Evolutionary conservation across 1,139 yeast species (phyloP), one percentile per base, ranked within the genome.

Genomic region (Sugiyamaella neomexicana): DNA sequence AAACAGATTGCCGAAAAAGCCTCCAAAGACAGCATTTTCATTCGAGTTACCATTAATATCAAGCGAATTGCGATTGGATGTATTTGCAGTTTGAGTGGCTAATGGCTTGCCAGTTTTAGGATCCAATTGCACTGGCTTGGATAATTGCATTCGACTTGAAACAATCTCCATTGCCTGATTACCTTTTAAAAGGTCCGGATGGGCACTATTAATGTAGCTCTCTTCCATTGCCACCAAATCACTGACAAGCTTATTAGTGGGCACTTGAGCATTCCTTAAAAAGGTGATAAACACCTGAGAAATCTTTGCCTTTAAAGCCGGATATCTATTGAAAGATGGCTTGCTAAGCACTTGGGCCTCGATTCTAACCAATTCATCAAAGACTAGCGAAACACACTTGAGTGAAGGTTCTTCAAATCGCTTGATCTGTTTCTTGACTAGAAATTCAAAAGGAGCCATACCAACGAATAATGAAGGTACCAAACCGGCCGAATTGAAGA

Each of bases 401-500:
- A 89, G 67, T 5, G 95, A 78, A n/a, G 99, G 99, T 64, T 93
- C 98, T 72, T 91, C 97, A 77, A 93, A 90, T 72, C 99, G 83
- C 65, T 79, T 84, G 62, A 93, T 91, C 74, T 93, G 99, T 70
- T 90, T 96, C 72, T 89, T 89, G 51, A 93, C 97, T 63, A 93
- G 79, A 29, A 93, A 96, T 72, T 91, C 98, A 70, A 93, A 93
- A 1, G 98, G 98, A 65, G 89, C 93, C 13, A 98, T 90, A 52
- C 97, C 97, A 55, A 93, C 99, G 74, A 93, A 93, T 65, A 93
- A 79, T 1, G 97, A 88, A 8, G 99, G 99, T 1, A 97, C 89
- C 20, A 96, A 85, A 67, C 99, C 99, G 10, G 97, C 87, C 45
- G 97, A 89, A 71, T 93, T 93, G 76, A 93, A 95, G 46, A 75